Conservation (phyloP, 352 stramenopile species). For the Blastocystis sp. region DNA sequence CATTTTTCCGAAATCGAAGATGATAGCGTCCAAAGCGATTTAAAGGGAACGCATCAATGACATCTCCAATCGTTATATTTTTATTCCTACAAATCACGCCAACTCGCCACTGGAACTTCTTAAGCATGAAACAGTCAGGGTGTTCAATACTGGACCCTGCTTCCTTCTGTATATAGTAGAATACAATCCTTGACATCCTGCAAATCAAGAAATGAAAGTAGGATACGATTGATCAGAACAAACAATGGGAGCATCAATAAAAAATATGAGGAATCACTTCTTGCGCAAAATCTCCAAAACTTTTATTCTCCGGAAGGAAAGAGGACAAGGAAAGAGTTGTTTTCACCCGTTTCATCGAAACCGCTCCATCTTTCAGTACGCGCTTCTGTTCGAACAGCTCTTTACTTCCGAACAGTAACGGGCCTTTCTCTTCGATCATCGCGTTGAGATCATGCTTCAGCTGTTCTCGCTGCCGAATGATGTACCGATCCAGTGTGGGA, state of each 20-base stretch:
- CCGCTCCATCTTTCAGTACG: conserved; percentile 39
- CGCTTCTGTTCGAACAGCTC: conserved; percentile 51
- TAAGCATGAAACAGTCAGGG: conserved; percentile 26
- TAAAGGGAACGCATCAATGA: conserved; percentile 19
- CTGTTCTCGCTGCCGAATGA: conserved; percentile 40
- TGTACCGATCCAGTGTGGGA: neutral
- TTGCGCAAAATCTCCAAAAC: neutral
- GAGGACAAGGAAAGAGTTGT: neutral
- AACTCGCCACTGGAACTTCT: neutral
- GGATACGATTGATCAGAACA: neutral
- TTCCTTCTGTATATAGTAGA: conserved; percentile 59
- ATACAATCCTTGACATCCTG: conserved; percentile 9
- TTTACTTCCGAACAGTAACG: conserved; percentile 13
- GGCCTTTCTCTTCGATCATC: conserved; percentile 35
- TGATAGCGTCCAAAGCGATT: conserved; percentile 47
- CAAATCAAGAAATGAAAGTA: neutral
- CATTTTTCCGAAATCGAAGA: neutral
- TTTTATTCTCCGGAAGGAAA: neutral
- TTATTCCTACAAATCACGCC: neutral
- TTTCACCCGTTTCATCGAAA: conserved; percentile 36
- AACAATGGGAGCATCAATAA: neutral
- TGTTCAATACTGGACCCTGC: neutral
- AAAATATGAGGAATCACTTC: conserved; percentile 47
- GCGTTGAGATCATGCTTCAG: conserved; percentile 8
- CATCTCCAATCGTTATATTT: conserved; percentile 38